Conservation (phyloP, 139 green algal genomes). For the Chlorella sp. region DNA sequence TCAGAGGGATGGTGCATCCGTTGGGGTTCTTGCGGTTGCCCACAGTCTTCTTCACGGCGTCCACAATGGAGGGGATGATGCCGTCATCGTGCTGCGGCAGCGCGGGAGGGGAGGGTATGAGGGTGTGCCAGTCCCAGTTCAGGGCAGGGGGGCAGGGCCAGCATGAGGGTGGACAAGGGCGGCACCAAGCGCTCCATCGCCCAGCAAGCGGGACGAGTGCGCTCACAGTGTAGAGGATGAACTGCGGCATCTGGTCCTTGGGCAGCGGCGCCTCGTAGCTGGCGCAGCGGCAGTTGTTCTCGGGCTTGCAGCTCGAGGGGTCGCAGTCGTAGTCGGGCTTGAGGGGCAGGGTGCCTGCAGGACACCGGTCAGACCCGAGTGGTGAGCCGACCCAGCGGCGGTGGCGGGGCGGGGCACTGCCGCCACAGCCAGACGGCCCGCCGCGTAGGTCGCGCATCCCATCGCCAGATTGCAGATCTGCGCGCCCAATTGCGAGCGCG, state of each 20-base stretch:
- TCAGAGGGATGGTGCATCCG: constrained; percentile 28
- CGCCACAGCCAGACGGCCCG: background rate
- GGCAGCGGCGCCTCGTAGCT: constrained; percentile 3
- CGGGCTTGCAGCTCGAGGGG: constrained; percentile 22
- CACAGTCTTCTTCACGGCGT: background rate
- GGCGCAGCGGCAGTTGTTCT: constrained; percentile 26
- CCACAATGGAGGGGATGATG: constrained; percentile 12
- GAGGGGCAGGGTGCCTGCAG: constrained; percentile 23
- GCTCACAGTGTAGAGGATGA: constrained; percentile 30
- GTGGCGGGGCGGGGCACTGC: background rate
- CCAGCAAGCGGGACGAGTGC: no score
- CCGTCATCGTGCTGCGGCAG: constrained; percentile 29
- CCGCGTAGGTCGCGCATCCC: background rate
- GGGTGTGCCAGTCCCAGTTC: no score
- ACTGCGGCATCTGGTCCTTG: constrained; percentile 19
- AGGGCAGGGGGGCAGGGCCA: no score
- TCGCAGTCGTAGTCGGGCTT: constrained; percentile 15
- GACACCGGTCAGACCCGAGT: background rate
- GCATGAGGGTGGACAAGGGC: no score
- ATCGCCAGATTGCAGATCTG: background rate
- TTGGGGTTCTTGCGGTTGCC: constrained; percentile 29
- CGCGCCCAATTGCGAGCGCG: background rate
- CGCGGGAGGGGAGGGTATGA: no score
- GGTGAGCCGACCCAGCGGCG: background rate
- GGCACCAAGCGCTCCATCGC: no score